Conservation (phyloP, 1,139 yeast genomes). For the Meyerozyma elateridarum region DNA sequence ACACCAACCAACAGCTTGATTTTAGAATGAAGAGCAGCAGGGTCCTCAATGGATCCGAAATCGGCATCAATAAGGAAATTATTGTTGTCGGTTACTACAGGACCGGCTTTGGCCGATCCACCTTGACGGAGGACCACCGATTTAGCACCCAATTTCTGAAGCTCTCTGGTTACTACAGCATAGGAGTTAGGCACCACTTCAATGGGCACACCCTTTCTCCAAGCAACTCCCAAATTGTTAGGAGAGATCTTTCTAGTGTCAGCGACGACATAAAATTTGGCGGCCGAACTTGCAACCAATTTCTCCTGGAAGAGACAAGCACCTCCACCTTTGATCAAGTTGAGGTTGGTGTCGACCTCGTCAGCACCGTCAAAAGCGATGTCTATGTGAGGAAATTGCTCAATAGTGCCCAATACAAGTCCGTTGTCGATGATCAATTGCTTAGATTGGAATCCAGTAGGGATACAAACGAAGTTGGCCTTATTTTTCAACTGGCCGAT, state of each 20-base stretch:
- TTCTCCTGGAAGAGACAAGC: constrained; percentile 97
- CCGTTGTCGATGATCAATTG: constrained; percentile 82
- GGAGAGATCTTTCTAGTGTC: constrained; percentile 82
- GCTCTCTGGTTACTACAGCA: constrained; percentile 65
- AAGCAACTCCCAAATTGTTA: constrained; percentile 60
- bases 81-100: constrained; percentile 95
- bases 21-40: constrained; percentile 51
- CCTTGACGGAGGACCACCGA: constrained; percentile 75
- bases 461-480: constrained; percentile 66
- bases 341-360: constrained; percentile 77
- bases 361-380: constrained; percentile 99
- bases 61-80: constrained; percentile 92
- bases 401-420: constrained; percentile 71
- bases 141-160: constrained; percentile 62
- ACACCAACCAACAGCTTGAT: constrained; percentile 86
- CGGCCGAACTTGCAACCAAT: constrained; percentile 79
- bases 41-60: constrained; percentile 72
- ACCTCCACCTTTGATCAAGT: constrained; percentile 97
- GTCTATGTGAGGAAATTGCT: constrained; percentile 75
- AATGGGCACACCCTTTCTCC: constrained; percentile 93
- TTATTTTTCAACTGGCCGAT: constrained; percentile 68
- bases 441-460: constrained; percentile 95
- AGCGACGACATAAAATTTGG: constrained; percentile 80
- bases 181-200: constrained; percentile 92
- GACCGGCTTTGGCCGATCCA: constrained; percentile 92